Conservation (phyloP, 2,329 filamentous ascomycete species). For the Claviceps citrina region DNA sequence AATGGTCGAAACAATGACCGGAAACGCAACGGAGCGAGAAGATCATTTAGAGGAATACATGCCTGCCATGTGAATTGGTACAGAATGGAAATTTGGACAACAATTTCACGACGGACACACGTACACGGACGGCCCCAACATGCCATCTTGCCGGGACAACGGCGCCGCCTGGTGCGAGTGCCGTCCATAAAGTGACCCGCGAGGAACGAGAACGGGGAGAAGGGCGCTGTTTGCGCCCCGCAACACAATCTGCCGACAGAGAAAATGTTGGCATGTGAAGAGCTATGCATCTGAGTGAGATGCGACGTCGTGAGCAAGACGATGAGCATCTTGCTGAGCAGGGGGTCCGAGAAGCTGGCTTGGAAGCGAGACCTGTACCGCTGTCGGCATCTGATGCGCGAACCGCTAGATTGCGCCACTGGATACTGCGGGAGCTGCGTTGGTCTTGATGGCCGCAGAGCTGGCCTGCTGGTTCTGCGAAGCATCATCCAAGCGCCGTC, state of each 20-base stretch:
- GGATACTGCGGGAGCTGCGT: not conserved
- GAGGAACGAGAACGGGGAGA: too few species aligned
- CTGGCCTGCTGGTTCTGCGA: not conserved
- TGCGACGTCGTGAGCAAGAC: not conserved
- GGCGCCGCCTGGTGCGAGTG: too few species aligned
- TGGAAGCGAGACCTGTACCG: not conserved
- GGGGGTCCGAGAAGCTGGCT: not conserved
- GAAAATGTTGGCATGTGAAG: too few species aligned
- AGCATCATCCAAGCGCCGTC: not conserved
- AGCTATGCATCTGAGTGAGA: not conserved
- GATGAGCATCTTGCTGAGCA: not conserved
- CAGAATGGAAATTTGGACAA: too few species aligned
- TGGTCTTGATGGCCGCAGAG: not conserved
- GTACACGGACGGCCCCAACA: too few species aligned
- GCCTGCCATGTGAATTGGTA: not conserved
- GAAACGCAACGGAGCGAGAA: not conserved
- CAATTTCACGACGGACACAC: not conserved
- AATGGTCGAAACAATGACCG: not conserved
- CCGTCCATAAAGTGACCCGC: too few species aligned
- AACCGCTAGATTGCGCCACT: slow-evolving; percentile 5
- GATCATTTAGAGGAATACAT: not conserved
- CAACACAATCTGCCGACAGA: too few species aligned
- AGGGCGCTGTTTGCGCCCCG: not conserved
- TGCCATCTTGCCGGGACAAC: too few species aligned
- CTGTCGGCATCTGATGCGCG: slow-evolving; percentile 2